A percentile compares a stretch with the other conserved stretches of the same genome.
phyloP scores from a whole-genome alignment of 2,329 filamentous ascomycete genomes.

The Venturia pyrina region DNA sequence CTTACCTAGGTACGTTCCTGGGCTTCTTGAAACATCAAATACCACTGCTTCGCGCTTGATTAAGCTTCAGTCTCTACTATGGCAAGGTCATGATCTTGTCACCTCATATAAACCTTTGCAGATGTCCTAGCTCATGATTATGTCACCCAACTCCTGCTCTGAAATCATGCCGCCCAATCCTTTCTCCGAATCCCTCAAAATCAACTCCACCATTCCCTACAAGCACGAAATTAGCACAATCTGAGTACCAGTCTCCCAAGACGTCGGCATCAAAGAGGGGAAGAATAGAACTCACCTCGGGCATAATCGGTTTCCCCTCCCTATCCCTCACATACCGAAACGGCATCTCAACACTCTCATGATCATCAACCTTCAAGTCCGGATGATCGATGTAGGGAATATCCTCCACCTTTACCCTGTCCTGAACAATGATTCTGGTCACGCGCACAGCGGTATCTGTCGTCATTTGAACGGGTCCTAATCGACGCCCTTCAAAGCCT shows the following conservation, averaged over 20 bases:
- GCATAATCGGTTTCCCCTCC: constrained; percentile 79
- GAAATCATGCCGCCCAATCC: constrained; percentile 70
- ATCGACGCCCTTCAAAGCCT: constrained; percentile 74
- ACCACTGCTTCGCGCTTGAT: too few species aligned
- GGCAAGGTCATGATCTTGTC: not conserved
- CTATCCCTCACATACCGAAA: constrained; percentile 83
- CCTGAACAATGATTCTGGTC: constrained; percentile 78
- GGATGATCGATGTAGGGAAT: constrained; percentile 81
- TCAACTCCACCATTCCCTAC: constrained; percentile 89
- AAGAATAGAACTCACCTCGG: constrained; percentile 49
- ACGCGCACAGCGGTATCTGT: constrained; percentile 95
- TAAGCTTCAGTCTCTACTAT: too few species aligned
- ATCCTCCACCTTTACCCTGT: constrained; percentile 64
- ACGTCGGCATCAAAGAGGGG: not conserved
- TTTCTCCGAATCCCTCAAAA: constrained; percentile 89
- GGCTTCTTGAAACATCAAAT: too few species aligned
- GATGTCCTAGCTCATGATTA: not conserved
- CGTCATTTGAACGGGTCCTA: constrained; percentile 95
- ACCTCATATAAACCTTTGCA: not conserved
- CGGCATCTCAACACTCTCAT: constrained; percentile 95
- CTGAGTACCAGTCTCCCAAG: not conserved
- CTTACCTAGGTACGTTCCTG: too few species aligned
- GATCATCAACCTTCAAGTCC: constrained; percentile 78
- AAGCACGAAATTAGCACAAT: constrained; percentile 11
- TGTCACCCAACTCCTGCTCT: not conserved